Conservation (phyloP, 108 stramenopile species). For the Nitzschia sp. region DNA sequence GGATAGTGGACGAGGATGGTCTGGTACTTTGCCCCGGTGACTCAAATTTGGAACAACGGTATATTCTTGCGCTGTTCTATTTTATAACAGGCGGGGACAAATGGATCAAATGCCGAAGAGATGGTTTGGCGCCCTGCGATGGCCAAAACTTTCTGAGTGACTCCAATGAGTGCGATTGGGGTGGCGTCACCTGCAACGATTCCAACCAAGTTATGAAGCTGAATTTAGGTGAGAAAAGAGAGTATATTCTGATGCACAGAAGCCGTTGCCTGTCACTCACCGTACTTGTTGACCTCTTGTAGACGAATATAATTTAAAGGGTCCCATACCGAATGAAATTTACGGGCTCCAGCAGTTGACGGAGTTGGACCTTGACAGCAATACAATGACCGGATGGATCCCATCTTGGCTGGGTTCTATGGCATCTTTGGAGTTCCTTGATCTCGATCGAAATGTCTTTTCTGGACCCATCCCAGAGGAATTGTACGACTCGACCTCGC, state of each 20-base stretch:
- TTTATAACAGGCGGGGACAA: slow-evolving; percentile 42
- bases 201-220: slow-evolving; percentile 18
- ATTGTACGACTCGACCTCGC: slow-evolving; percentile 25
- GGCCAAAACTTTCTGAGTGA: slow-evolving; percentile 33
- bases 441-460: slow-evolving; percentile 43
- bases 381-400: slow-evolving; percentile 30
- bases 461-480: slow-evolving; percentile 46
- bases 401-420: slow-evolving; percentile 29
- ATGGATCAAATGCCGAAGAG: slow-evolving; percentile 35
- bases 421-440: slow-evolving; percentile 35
- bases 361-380: slow-evolving; percentile 36
- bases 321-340: slow-evolving; percentile 27
- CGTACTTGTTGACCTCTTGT: not conserved
- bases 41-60: slow-evolving; percentile 38
- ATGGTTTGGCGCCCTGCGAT: slow-evolving; percentile 9
- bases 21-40: slow-evolving; percentile 49
- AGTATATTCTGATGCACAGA: not conserved
- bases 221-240: slow-evolving; percentile 34
- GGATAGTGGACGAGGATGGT: slow-evolving; percentile 53
- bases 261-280: not conserved
- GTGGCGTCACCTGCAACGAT: slow-evolving; percentile 37
- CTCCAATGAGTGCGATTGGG: slow-evolving; percentile 45
- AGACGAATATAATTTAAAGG: slow-evolving; percentile 40
- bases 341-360: slow-evolving; percentile 4
- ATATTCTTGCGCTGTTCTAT: slow-evolving; percentile 48